Conservation (phyloP, 148 eudicot species). For the Chenopodium formosanum region DNA sequence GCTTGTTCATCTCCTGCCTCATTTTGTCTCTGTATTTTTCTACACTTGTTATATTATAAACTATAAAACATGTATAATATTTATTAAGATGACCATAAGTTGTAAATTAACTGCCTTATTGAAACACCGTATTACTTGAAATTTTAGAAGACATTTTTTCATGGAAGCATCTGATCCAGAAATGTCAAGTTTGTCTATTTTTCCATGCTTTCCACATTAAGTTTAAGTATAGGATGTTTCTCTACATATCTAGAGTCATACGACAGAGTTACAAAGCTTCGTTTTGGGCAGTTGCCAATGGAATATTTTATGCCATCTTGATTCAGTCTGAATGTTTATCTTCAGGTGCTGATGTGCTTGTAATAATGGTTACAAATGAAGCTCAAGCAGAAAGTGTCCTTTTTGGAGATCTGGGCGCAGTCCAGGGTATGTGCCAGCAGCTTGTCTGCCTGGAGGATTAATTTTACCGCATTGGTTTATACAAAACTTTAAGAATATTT, state of each 20-base stretch:
- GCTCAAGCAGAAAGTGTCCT: slow-evolving; percentile 94
- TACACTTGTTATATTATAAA: neutral
- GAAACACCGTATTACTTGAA: neutral
- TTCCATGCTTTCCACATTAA: neutral
- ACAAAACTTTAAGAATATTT: neutral
- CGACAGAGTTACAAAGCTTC: neutral
- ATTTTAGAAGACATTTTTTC: neutral
- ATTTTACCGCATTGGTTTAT: neutral
- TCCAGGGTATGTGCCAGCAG: slow-evolving; percentile 53
- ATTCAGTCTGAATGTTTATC: neutral
- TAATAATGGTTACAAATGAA: slow-evolving; percentile 98
- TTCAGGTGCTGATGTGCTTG: slow-evolving; percentile 84
- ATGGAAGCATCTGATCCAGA: neutral
- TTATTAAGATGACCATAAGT: neutral
- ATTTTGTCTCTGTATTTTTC: neutral
- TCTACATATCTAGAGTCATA: neutral
- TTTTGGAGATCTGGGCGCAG: slow-evolving; percentile 79
- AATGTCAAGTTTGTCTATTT: neutral
- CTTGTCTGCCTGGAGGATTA: neutral
- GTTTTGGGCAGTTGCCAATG: neutral
- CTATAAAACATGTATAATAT: neutral
- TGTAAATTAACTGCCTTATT: neutral
- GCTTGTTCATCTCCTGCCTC: neutral
- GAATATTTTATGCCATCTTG: neutral
- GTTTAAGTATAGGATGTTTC: neutral